Conservation (phyloP, 441 rosid species). For the Brassica balearica region DNA sequence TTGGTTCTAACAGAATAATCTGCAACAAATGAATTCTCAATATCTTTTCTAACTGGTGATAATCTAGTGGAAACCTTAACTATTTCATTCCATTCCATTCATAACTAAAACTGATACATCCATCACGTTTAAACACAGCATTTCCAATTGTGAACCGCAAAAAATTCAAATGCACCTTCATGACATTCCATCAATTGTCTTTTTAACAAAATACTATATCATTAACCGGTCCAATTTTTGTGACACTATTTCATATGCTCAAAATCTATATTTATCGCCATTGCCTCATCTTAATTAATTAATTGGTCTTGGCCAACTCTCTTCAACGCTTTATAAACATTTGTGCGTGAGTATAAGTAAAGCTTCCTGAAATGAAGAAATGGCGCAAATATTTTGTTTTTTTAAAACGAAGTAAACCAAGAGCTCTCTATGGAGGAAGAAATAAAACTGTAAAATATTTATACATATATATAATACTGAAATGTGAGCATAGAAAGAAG, state of each 20-base stretch:
- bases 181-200: no score
- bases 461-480: neutral
- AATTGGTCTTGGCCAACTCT: neutral
- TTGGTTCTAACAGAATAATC: no score
- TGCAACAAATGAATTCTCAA: neutral
- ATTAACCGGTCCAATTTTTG: neutral
- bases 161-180: neutral
- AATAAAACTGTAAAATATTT: conserved; percentile 1
- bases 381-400: neutral
- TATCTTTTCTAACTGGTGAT: neutral
- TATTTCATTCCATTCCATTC: neutral
- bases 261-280: neutral
- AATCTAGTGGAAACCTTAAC: conserved; percentile 1
- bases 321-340: neutral
- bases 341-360: conserved; percentile 9
- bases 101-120: neutral
- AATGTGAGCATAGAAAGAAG: conserved; percentile 57
- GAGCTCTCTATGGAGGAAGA: conserved; percentile 55
- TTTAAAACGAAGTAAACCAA: conserved; percentile 30
- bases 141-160: neutral
- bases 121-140: neutral
- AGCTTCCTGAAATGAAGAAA: conserved; percentile 6
- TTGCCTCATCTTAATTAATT: neutral
- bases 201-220: neutral
- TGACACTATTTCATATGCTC: neutral